Percentiles rank a stretch among this genome's conserved stretches.
Evolutionary conservation across 139 green algal genomes (phyloP).

Genomic region (Raphidocelis subcapitata): DNA sequence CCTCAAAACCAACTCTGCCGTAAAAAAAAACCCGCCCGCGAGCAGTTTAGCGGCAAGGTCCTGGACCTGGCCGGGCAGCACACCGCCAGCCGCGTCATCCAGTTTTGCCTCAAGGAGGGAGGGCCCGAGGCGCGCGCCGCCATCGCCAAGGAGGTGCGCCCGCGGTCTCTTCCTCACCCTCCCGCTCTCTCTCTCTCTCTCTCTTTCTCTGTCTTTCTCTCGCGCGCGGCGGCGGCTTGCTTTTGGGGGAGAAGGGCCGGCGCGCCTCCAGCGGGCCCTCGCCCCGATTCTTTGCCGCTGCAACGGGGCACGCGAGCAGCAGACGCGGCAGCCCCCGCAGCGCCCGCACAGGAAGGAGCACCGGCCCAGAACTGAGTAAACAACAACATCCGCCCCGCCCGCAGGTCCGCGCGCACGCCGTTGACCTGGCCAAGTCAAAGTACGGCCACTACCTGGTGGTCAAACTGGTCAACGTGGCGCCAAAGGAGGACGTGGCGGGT

Average conservation of each 20-base stretch:
- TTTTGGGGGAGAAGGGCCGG: too few species aligned
- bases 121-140: constrained; percentile 36
- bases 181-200: too few species aligned
- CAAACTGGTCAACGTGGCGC: constrained; percentile 72
- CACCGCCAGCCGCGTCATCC: constrained; percentile 80
- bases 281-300: too few species aligned
- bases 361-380: background rate
- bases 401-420: constrained; percentile 39
- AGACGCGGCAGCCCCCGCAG: too few species aligned
- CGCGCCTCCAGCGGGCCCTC: too few species aligned
- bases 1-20: too few species aligned
- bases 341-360: too few species aligned
- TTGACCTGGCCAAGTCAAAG: constrained; percentile 76
- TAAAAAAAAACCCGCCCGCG: too few species aligned
- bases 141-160: constrained; percentile 73
- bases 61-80: constrained; percentile 72
- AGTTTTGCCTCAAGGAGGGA: constrained; percentile 78
- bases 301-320: too few species aligned
- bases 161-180: too few species aligned
- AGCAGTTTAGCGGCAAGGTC: constrained; percentile 43
- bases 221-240: too few species aligned
- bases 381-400: background rate
- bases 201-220: too few species aligned
- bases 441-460: constrained; percentile 84
- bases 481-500: constrained; percentile 68